Conservation (phyloP, 1,139 yeast genomes). For the Tardiomyces blankii region DNA sequence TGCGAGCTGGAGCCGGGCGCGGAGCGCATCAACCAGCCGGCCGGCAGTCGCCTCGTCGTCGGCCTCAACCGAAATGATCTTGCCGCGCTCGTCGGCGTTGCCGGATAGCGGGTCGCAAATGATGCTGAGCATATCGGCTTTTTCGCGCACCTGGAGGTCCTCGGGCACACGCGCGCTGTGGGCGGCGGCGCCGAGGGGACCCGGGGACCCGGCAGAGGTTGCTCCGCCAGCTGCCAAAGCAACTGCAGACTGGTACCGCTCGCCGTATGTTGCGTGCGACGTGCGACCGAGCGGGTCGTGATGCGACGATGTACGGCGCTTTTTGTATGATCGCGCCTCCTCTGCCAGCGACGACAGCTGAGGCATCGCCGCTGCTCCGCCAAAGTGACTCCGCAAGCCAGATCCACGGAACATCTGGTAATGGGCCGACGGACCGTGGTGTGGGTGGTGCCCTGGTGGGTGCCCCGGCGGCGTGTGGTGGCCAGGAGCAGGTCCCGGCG, state of each 20-base stretch:
- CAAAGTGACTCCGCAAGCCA: not conserved
- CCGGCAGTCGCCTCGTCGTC: conserved; percentile 4
- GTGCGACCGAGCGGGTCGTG: conserved; percentile 18
- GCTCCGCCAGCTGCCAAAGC: conserved; percentile 11
- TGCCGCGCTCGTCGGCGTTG: conserved; percentile 5
- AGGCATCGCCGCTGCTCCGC: not conserved
- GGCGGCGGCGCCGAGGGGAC: not conserved
- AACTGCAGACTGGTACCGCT: conserved; percentile 16
- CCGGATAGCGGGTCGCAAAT: conserved; percentile 14
- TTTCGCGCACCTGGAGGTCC: conserved; percentile 11
- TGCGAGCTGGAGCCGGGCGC: not conserved
- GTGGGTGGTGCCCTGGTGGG: not conserved
- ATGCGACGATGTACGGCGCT: conserved; percentile 20
- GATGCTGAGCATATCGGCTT: conserved; percentile 18
- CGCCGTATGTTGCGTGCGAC: conserved; percentile 8
- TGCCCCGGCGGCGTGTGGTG: too few relatives aligned
- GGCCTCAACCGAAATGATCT: conserved; percentile 19
- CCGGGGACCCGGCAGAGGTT: conserved; percentile 2
- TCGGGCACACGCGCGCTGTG: not conserved
- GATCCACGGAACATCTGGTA: not conserved
- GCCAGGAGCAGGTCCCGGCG: too few relatives aligned
- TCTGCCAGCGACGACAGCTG: not conserved
- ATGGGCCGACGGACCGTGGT: not conserved
- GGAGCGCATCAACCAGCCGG: not conserved
- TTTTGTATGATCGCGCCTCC: conserved; percentile 7